phyloP scores from a whole-genome alignment of 163 green algal species.

The Picocystis sp. region DNA sequence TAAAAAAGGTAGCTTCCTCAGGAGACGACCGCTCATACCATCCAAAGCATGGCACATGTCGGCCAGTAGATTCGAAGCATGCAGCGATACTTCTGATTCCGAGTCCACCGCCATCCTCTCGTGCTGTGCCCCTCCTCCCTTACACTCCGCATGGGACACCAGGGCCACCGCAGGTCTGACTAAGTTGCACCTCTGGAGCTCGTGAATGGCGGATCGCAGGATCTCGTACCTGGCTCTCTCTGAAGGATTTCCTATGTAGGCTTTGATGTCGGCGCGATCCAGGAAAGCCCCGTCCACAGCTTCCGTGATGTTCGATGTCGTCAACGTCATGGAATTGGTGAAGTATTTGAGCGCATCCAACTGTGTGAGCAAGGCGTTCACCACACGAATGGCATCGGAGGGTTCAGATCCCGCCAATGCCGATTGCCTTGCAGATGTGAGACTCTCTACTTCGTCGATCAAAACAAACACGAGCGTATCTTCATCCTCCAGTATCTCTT shows the following conservation, averaged over 20 bases:
- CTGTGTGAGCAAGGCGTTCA: constrained; percentile 89
- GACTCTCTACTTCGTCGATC: constrained; percentile 69
- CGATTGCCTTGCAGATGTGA: constrained; percentile 42
- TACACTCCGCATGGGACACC: neutral
- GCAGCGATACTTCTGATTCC: neutral
- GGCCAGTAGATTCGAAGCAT: neutral
- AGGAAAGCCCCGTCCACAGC: constrained; percentile 86
- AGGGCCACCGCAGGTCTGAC: constrained; percentile 17
- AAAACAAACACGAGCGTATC: constrained; percentile 82
- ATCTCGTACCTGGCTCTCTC: constrained; percentile 67
- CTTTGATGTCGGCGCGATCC: constrained; percentile 89
- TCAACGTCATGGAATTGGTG: constrained; percentile 62
- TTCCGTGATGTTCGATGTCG: constrained; percentile 71
- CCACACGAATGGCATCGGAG: constrained; percentile 64
- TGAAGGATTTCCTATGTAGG: constrained; percentile 33
- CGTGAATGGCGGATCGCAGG: constrained; percentile 42
- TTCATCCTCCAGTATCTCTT: constrained; percentile 66
- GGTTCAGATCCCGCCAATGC: constrained; percentile 44
- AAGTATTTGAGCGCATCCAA: constrained; percentile 48
- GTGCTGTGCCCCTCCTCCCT: neutral
- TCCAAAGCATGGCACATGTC: constrained; percentile 19
- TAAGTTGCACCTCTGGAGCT: constrained; percentile 51
- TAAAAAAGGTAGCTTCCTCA: constrained; percentile 79
- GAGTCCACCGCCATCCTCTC: neutral
- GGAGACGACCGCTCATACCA: constrained; percentile 50